Percentiles rank a stretch among this genome's conserved stretches.
Conservation (phyloP, 2,329 filamentous ascomycete species). For the Clonostachys rhizophaga region DNA sequence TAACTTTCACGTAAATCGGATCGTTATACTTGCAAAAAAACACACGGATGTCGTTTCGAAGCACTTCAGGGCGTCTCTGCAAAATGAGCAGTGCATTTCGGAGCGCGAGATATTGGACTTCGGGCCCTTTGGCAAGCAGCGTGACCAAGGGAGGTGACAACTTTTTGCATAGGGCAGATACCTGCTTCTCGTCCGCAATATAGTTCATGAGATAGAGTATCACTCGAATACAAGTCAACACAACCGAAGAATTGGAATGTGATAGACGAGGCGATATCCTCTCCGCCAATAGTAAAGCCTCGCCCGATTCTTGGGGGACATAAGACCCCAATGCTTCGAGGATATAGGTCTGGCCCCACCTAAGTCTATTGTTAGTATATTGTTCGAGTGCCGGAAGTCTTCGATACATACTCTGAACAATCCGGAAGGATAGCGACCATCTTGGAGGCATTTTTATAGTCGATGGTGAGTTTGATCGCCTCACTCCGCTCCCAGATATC, state of each 20-base stretch:
- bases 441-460: constrained; percentile 96
- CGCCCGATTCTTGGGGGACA: constrained; percentile 83
- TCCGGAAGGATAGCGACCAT: constrained; percentile 95
- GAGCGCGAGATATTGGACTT: constrained; percentile 96
- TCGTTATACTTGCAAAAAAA: constrained; percentile 99
- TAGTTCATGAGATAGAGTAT: constrained; percentile 99
- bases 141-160: constrained; percentile 93
- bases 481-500: constrained; percentile 99
- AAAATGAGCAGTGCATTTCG: constrained; percentile 92
- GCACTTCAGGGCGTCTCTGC: constrained; percentile 85
- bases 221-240: constrained; percentile 92
- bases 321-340: constrained; percentile 97
- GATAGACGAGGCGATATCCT: constrained; percentile 93
- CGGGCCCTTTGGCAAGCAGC: constrained; percentile 88
- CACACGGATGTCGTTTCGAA: constrained; percentile 94
- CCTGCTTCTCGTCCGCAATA: constrained; percentile 85
- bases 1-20: constrained; percentile 98
- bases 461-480: constrained; percentile 95
- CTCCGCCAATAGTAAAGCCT: constrained; percentile 86
- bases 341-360: constrained; percentile 99
- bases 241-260: constrained; percentile 94
- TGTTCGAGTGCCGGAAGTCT: background rate
- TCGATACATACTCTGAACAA: constrained; percentile 80
- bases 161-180: constrained; percentile 83
- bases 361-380: constrained; percentile 21